Evolutionary conservation across 2,329 filamentous ascomycete species (phyloP).

Genomic region (Tolypocladium endophyticum): DNA sequence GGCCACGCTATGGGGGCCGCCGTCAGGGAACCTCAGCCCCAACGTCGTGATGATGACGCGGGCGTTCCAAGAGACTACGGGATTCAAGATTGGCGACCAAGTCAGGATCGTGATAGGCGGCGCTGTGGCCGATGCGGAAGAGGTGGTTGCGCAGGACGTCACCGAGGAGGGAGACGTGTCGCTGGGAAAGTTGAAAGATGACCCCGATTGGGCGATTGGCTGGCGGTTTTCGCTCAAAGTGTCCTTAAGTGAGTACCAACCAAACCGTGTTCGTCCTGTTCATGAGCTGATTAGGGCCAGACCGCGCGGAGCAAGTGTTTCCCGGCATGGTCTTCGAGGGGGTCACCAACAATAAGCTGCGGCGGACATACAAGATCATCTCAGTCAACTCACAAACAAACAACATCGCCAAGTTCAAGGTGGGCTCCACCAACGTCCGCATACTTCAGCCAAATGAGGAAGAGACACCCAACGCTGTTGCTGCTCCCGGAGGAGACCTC

Average conservation of each 20-base stretch:
- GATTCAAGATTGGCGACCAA: conserved; percentile 61
- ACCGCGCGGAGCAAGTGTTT: conserved; percentile 56
- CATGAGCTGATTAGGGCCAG: conserved; percentile 21
- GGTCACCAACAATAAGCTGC: conserved; percentile 22
- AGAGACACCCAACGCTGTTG: conserved; percentile 6
- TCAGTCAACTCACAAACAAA: conserved; percentile 42
- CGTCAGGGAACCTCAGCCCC: conserved; percentile 52
- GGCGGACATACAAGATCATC: conserved; percentile 39
- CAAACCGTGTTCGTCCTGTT: background rate
- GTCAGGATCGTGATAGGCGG: conserved; percentile 48
- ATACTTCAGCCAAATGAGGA: conserved; percentile 22
- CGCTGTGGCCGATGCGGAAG: conserved; percentile 41
- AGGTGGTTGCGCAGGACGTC: conserved; percentile 51
- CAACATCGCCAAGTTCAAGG: conserved; percentile 32
- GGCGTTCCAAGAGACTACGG: conserved; percentile 60
- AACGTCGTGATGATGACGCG: conserved; percentile 64
- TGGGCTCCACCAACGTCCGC: conserved; percentile 24
- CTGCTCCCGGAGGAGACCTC: conserved; percentile 21
- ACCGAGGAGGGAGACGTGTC: conserved; percentile 26
- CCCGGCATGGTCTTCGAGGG: conserved; percentile 63
- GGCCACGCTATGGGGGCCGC: conserved; percentile 38
- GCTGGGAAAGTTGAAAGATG: conserved; percentile 16
- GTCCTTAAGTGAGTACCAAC: conserved; percentile 17
- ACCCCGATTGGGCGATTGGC: conserved; percentile 21
- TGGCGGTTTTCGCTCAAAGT: conserved; percentile 27